Evolutionary conservation across 257 asterid species (phyloP).

Genomic region (Buddleja alternifolia): DNA sequence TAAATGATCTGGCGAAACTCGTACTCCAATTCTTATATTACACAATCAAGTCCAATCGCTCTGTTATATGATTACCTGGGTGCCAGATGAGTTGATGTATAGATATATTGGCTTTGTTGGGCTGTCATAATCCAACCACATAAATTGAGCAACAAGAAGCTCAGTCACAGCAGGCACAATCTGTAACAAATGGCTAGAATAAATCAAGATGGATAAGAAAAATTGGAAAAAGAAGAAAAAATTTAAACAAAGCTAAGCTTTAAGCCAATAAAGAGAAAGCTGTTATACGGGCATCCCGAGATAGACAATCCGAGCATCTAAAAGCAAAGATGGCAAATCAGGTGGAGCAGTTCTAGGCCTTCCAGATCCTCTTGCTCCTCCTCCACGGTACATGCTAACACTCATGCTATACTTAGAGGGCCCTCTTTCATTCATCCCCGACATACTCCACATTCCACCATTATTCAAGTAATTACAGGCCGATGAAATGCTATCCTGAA

Average conservation of each 20-base stretch:
- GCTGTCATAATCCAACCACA: conserved; percentile 86
- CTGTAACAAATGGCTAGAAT: conserved; percentile 44
- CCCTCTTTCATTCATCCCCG: conserved; percentile 56
- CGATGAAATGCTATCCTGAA: conserved; percentile 83
- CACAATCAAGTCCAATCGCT: background rate
- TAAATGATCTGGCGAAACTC: background rate
- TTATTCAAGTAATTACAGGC: conserved; percentile 61
- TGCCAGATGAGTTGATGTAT: conserved; percentile 89
- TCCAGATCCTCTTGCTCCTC: conserved; percentile 71
- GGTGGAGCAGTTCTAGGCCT: conserved; percentile 86
- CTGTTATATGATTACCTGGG: conserved; percentile 62
- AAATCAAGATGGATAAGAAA: background rate
- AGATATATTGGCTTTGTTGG: conserved; percentile 81
- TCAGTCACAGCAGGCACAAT: conserved; percentile 90
- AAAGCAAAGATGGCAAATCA: conserved; percentile 90
- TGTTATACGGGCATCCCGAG: conserved; percentile 90
- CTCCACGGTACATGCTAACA: conserved; percentile 79
- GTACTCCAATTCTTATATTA: background rate
- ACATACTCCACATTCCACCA: conserved; percentile 78
- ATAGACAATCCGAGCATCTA: conserved; percentile 91
- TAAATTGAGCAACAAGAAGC: conserved; percentile 84
- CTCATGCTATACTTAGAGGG: conserved; percentile 76
- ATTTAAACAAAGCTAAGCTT: conserved; percentile 4
- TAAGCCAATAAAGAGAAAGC: conserved; percentile 26
- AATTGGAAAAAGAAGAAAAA: background rate